Evolutionary conservation across 139 green algal genomes (phyloP).

Genomic region (Chlorella sp.): DNA sequence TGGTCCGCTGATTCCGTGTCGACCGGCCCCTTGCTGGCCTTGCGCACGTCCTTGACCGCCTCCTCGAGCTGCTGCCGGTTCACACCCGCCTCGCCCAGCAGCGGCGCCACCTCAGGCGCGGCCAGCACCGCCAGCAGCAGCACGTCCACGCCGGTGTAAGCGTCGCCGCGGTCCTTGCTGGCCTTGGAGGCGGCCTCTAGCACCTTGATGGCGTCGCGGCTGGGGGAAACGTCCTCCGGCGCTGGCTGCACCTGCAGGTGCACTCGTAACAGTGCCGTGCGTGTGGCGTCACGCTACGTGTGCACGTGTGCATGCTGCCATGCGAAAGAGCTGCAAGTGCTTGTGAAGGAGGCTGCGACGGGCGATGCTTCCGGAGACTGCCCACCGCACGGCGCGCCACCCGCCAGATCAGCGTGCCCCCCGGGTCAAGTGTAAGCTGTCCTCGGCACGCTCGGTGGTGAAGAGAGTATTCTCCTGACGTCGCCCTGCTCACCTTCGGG

Average conservation of each 20-base stretch:
- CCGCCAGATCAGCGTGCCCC: no score
- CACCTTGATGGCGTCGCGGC: conserved; percentile 36
- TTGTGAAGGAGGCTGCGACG: no score
- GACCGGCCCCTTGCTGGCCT: not conserved
- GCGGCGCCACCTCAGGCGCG: conserved; percentile 8
- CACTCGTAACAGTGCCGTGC: no score
- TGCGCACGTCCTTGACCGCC: conserved; percentile 61
- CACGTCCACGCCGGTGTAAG: conserved; percentile 69
- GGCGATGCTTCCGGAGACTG: no score
- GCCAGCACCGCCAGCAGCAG: conserved; percentile 58
- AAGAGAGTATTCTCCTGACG: not conserved
- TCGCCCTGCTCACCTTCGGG: conserved; percentile 39
- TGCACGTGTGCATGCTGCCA: no score
- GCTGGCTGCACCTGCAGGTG: conserved; percentile 13
- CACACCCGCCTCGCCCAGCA: conserved; percentile 44
- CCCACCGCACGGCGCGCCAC: no score
- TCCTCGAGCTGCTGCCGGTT: conserved; percentile 48
- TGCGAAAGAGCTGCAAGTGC: no score
- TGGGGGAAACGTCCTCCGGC: conserved; percentile 14
- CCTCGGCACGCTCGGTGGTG: no score
- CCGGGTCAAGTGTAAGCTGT: no score
- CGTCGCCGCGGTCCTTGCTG: conserved; percentile 26
- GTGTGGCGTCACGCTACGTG: no score
- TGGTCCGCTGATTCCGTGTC: conserved; percentile 18
- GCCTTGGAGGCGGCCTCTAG: not conserved